Evolutionary conservation across 2,329 filamentous ascomycete genomes (phyloP).

Genomic region (Microsporum audouinii): DNA sequence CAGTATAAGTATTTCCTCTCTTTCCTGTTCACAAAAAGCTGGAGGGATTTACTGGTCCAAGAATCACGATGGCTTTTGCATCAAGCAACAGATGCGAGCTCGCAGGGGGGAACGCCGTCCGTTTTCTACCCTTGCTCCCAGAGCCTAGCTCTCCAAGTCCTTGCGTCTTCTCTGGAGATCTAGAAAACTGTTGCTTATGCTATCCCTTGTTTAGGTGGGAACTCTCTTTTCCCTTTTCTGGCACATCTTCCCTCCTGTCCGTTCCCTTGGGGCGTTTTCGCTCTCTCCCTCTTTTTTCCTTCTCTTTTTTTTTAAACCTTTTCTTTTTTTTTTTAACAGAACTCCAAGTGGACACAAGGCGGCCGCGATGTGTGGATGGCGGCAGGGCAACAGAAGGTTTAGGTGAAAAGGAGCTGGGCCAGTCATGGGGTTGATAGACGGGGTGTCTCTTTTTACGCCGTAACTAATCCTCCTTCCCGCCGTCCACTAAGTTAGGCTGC

Average conservation of each 20-base stretch:
- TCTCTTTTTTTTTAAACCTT: neutral
- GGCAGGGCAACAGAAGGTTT: neutral
- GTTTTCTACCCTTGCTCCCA: neutral
- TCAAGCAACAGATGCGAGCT: neutral
- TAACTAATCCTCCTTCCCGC: neutral
- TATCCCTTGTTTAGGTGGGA: neutral
- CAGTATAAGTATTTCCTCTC: neutral
- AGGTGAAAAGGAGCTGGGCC: neutral
- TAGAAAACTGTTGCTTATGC: conserved; percentile 3
- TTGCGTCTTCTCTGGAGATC: neutral
- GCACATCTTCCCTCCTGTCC: neutral
- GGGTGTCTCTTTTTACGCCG: neutral
- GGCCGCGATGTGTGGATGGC: neutral
- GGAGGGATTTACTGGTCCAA: neutral
- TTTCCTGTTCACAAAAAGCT: neutral
- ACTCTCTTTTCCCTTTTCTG: neutral
- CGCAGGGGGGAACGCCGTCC: neutral
- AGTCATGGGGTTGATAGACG: neutral
- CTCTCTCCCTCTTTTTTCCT: neutral
- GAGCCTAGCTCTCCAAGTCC: neutral
- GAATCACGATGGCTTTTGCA: neutral
- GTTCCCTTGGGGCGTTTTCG: neutral
- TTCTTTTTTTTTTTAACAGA: neutral
- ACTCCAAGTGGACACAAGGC: neutral
- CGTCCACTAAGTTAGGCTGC: neutral